Evolutionary conservation across 23 red algal species (phyloP).

Genomic region (Gracilaria domingensis): DNA sequence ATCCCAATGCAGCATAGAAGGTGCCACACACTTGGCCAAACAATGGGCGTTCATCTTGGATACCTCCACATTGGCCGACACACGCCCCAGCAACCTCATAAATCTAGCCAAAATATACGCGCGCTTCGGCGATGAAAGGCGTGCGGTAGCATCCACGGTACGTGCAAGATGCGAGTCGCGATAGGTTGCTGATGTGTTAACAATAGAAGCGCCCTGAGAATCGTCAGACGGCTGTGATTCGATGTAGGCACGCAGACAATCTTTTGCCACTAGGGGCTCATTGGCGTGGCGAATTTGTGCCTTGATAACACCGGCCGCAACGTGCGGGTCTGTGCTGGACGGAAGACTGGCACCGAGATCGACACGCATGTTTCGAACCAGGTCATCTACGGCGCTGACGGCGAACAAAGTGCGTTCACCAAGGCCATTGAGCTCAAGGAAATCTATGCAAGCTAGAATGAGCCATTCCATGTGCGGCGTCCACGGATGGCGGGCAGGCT

Average conservation of each 20-base stretch:
- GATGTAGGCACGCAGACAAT: constrained; percentile 68
- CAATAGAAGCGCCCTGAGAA: background rate
- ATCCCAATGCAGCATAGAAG: constrained; percentile 91
- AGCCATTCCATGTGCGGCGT: constrained; percentile 66
- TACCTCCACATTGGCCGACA: constrained; percentile 72
- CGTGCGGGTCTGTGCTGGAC: constrained; percentile 72
- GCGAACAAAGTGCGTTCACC: constrained; percentile 77
- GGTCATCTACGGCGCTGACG: constrained; percentile 75
- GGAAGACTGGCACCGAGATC: constrained; percentile 47
- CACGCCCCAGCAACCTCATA: constrained; percentile 78
- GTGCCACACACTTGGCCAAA: constrained; percentile 83
- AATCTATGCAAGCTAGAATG: constrained; percentile 73
- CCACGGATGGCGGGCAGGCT: constrained; percentile 68
- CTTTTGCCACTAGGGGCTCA: constrained; percentile 66
- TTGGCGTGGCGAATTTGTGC: constrained; percentile 76
- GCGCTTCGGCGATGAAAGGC: constrained; percentile 25
- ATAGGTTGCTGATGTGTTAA: constrained; percentile 9
- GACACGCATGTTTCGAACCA: constrained; percentile 68
- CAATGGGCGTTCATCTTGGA: constrained; percentile 89
- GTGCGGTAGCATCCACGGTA: constrained; percentile 40
- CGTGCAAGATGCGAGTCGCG: constrained; percentile 46
- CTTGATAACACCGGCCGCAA: constrained; percentile 83
- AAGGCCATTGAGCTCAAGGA: constrained; percentile 64
- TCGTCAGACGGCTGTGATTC: constrained; percentile 23
- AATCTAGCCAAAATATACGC: constrained; percentile 82